Evolutionary conservation across 768 basidiomycete genomes (phyloP), one percentile per base, ranked within the genome.

Genomic region (Gautieria morchelliformis): DNA sequence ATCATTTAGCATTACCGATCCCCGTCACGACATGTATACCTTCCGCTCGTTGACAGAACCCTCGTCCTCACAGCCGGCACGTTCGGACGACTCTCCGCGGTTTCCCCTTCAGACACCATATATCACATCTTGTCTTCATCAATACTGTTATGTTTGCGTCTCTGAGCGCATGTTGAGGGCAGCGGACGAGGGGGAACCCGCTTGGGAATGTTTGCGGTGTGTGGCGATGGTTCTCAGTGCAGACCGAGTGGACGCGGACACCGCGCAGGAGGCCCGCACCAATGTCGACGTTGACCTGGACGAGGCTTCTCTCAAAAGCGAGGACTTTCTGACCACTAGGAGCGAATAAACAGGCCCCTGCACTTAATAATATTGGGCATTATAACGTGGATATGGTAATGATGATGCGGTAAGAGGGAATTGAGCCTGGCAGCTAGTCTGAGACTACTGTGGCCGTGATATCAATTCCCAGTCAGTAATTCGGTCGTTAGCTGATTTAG

Each of bases 131-230:
- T 93, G 89, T 60, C 85, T 82, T 7, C 92, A 96, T 66, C 68
- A 80, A 14, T 99, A 94, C 71, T 98, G 96, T 71, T 99, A 97
- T 69, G 85, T 87, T 63, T 99, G 96, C 70, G 76, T 98, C 42
- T 80, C 90, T 14, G 88, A 89, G 65, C 82, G 84, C 60, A 80
- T 97, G 74, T 77, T 90, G 64, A 82, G 79, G 37, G 78, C 78
- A 5, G 83, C 80, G 4, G 85, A 87, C 59, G 89, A 87, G 37
- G 81, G 74, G 22, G 70, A 77, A 35, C 65, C 71, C 51, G 76
- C 77, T 20, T 95, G 93, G 93, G 82, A 83, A 60, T 97, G 93
- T 70, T 68, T 95, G 56, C 76, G 93, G 52, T 97, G 93, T 66
- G 78, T 77, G 6, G 79, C 82, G 59, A 71, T 68, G 12, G 86